These are phyloP conservation scores for Paecilomyces sp. DNA, from an alignment of 2,329 filamentous ascomycete species.

Conservation along the genomic window DNA sequence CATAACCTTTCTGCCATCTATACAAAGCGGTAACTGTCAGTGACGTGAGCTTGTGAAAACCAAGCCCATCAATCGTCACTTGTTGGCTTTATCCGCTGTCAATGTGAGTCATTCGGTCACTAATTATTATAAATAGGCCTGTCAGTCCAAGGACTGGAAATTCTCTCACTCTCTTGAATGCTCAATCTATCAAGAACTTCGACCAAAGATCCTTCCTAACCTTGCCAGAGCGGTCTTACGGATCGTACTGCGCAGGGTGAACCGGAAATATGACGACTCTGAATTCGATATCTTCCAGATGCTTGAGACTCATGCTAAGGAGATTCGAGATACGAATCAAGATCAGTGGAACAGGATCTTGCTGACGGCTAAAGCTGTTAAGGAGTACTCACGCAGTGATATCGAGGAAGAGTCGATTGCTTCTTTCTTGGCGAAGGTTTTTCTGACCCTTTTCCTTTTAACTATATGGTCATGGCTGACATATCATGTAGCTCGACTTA, in stretches of 20 bases:
- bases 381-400: constrained; percentile 44
- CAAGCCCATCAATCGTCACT: background rate
- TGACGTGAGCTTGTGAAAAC: background rate
- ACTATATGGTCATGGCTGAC: background rate
- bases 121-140: constrained; percentile 35
- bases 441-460: constrained; percentile 2
- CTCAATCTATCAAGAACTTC: constrained; percentile 41
- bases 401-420: constrained; percentile 36
- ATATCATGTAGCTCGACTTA: constrained; percentile 40
- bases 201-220: constrained; percentile 45
- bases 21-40: too few species aligned
- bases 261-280: constrained; percentile 27
- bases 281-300: constrained; percentile 37
- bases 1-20: too few species aligned
- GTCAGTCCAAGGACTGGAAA: constrained; percentile 55
- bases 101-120: background rate
- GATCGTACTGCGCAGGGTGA: constrained; percentile 38
- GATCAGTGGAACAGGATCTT: constrained; percentile 43
- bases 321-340: constrained; percentile 36
- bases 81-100: background rate
- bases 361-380: constrained; percentile 48
- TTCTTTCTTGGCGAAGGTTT: constrained; percentile 41
- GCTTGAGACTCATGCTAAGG: constrained; percentile 43
- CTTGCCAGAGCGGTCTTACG: constrained; percentile 51
- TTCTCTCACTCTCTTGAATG: constrained; percentile 55